phyloP scores from a whole-genome alignment of 352 stramenopile species.

The Phytophthora brassicae region DNA sequence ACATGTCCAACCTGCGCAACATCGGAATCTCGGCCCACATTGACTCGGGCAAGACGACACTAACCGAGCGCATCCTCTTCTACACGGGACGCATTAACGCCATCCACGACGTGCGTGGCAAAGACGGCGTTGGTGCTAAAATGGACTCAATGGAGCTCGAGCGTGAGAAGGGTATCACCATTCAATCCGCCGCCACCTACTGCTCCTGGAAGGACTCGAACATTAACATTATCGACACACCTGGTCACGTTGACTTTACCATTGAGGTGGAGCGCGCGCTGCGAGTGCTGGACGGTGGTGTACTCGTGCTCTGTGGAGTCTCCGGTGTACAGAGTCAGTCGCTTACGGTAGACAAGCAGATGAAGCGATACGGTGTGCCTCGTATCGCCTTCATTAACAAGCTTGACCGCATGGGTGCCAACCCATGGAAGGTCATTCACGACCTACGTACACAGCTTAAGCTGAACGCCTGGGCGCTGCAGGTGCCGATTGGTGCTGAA shows the following conservation, averaged over 20 bases:
- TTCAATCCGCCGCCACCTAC: conserved; percentile 98
- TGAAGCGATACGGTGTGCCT: conserved; percentile 99
- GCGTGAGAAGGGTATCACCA: conserved; percentile 99
- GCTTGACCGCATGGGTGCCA: conserved; percentile 96
- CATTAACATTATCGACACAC: conserved; percentile 99
- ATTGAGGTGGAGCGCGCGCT: conserved; percentile 98
- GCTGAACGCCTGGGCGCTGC: conserved; percentile 95
- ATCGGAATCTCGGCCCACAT: conserved; percentile 98
- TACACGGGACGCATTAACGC: conserved; percentile 98
- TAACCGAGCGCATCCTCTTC: conserved; percentile 99
- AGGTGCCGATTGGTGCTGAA: conserved; percentile 98
- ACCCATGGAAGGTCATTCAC: conserved; percentile 94
- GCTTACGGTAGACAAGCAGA: conserved; percentile 99
- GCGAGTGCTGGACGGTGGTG: conserved; percentile 97
- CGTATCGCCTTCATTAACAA: conserved; percentile 99
- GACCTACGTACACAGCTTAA: conserved; percentile 96
- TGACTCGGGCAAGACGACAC: conserved; percentile 98
- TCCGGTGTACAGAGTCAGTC: conserved; percentile 98
- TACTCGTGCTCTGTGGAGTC: conserved; percentile 92
- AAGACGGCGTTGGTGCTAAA: conserved; percentile 98
- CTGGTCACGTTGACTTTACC: conserved; percentile 99
- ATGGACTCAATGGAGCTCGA: conserved; percentile 99
- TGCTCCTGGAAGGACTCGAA: conserved; percentile 95
- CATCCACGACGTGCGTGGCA: conserved; percentile 96
- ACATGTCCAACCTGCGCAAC: conserved; percentile 90